These are phyloP conservation scores for Phytophthora fragariae DNA, from an alignment of 352 stramenopile genomes.

Conservation along the genomic window DNA sequence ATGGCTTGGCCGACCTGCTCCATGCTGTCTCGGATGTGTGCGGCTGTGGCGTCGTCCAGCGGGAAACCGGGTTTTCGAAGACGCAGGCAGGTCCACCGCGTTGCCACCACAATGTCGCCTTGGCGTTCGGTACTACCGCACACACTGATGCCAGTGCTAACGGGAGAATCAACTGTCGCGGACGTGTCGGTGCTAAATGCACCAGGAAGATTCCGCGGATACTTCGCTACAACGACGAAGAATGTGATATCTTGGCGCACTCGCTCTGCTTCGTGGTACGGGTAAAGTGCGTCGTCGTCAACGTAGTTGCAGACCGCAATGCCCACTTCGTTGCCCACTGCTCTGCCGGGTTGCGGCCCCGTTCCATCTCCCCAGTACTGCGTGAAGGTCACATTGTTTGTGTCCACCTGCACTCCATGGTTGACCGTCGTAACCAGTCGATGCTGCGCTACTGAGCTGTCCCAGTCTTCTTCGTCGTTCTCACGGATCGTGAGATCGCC, in stretches of 20 bases:
- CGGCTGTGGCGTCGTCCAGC: constrained; percentile 20
- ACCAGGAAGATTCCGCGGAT: constrained; percentile 13
- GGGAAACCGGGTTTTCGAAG: constrained; percentile 38
- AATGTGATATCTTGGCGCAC: constrained; percentile 61
- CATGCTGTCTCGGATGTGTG: constrained; percentile 34
- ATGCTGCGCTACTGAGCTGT: constrained; percentile 43
- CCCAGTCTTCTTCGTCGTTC: constrained; percentile 45
- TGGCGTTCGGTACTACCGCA: constrained; percentile 5
- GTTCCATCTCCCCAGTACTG: constrained; percentile 38
- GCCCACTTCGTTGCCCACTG: constrained; percentile 37
- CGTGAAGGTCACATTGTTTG: constrained; percentile 50
- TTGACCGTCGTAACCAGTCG: constrained; percentile 44
- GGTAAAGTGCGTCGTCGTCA: constrained; percentile 56
- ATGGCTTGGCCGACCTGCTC: constrained; percentile 34
- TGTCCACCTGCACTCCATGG: constrained; percentile 39
- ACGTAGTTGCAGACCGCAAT: constrained; percentile 53
- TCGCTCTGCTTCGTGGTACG: constrained; percentile 43
- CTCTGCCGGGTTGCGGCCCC: constrained; percentile 8
- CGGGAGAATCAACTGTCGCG: neutral
- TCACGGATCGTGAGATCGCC: constrained; percentile 52
- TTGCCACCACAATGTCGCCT: constrained; percentile 35
- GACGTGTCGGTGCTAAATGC: neutral
- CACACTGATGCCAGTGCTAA: neutral
- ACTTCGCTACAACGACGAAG: constrained; percentile 44
- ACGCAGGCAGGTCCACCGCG: constrained; percentile 48